phyloP scores from a whole-genome alignment of 805 yeast genomes.

The Blastobotrys americana region DNA sequence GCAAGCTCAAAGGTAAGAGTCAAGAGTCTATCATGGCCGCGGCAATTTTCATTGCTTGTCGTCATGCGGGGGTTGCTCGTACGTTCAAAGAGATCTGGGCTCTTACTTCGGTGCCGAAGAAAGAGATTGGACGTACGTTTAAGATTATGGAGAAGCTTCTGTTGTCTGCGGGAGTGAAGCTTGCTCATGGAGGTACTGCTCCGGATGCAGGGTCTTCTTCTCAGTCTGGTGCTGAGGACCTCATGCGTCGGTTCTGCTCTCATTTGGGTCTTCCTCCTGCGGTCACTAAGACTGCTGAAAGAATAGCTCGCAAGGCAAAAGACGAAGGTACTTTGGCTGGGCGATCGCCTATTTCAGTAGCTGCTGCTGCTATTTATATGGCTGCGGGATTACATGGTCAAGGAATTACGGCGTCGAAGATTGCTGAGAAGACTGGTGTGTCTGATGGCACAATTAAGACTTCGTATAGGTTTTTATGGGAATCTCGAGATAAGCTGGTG shows the following conservation, averaged over 20 bases:
- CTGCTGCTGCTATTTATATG: slow-evolving; percentile 95
- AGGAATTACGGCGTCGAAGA: slow-evolving; percentile 65
- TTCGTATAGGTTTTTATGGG: slow-evolving; percentile 73
- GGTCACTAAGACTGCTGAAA: slow-evolving; percentile 87
- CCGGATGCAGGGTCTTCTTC: slow-evolving; percentile 53
- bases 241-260: slow-evolving; percentile 93
- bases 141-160: slow-evolving; percentile 71
- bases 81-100: slow-evolving; percentile 96
- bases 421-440: slow-evolving; percentile 90
- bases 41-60: slow-evolving; percentile 86
- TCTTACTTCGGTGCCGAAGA: slow-evolving; percentile 84
- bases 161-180: slow-evolving; percentile 30
- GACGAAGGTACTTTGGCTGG: slow-evolving; percentile 94
- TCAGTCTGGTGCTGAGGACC: slow-evolving; percentile 87
- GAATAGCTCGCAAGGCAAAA: slow-evolving; percentile 81
- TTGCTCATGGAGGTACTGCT: slow-evolving; percentile 28
- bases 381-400: slow-evolving; percentile 82
- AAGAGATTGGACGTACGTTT: slow-evolving; percentile 89
- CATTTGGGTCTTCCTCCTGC: slow-evolving; percentile 81
- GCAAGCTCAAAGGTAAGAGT: slow-evolving; percentile 78
- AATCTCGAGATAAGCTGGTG: slow-evolving; percentile 62
- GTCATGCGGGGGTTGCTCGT: slow-evolving; percentile 89
- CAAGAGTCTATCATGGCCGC: slow-evolving; percentile 96
- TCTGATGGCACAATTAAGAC: slow-evolving; percentile 97
- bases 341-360: slow-evolving; percentile 93